phyloP scores from a whole-genome alignment of 495 filamentous ascomycete genomes.

The Pyrenula massariospora region DNA sequence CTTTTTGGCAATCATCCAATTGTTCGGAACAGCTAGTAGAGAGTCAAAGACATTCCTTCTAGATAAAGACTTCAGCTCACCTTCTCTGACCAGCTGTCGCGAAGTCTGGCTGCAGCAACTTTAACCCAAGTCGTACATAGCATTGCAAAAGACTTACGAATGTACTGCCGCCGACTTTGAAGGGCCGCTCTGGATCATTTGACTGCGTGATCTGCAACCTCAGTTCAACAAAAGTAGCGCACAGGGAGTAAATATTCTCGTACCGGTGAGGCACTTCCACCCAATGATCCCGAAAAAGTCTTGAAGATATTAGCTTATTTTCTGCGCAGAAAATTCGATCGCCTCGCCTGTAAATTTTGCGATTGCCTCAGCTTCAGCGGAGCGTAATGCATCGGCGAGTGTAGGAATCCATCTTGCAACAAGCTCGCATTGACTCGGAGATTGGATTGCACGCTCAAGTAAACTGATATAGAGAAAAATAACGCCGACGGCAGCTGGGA shows the following conservation, averaged over 20 bases:
- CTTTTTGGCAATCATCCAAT: constrained; percentile 12
- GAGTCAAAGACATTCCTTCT: neutral
- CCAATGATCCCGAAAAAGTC: constrained; percentile 3
- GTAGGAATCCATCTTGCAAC: constrained; percentile 8
- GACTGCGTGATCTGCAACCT: constrained; percentile 17
- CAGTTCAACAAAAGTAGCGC: neutral
- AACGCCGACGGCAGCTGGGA: neutral
- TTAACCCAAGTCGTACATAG: neutral
- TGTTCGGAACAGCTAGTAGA: constrained; percentile 12
- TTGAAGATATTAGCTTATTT: neutral
- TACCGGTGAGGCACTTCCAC: neutral
- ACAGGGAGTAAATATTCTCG: neutral
- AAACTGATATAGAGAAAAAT: constrained; percentile 2
- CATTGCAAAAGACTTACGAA: constrained; percentile 24
- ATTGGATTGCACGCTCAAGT: neutral
- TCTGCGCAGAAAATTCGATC: constrained; percentile 1
- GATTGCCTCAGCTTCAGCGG: constrained; percentile 7
- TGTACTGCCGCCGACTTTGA: constrained; percentile 30
- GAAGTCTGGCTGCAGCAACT: constrained; percentile 22
- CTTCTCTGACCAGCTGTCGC: constrained; percentile 19
- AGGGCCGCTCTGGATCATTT: constrained; percentile 23
- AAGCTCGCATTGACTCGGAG: neutral
- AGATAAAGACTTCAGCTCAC: constrained; percentile 1
- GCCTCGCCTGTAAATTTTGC: constrained; percentile 11
- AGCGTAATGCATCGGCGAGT: constrained; percentile 9